Evolutionary conservation across 2,329 filamentous ascomycete species (phyloP).

Genomic region (Alternaria postmessia): DNA sequence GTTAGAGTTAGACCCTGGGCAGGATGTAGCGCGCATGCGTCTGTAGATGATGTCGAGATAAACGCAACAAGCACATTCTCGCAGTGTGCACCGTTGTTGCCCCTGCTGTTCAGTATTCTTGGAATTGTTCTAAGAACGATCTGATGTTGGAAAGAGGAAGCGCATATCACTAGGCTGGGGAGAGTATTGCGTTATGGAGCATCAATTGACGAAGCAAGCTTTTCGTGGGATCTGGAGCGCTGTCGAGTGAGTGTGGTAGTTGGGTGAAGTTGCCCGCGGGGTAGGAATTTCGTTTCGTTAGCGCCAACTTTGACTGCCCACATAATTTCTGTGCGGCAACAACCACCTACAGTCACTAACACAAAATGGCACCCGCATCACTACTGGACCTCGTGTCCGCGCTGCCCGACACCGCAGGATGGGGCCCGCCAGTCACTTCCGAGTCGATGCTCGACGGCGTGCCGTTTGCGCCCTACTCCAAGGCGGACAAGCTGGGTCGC

Average conservation of each 20-base stretch:
- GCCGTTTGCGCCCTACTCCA: constrained; percentile 97
- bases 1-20: too few relatives aligned
- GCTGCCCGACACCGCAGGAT: constrained; percentile 61
- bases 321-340: constrained; percentile 32
- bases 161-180: too few relatives aligned
- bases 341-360: constrained; percentile 18
- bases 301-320: constrained; percentile 30
- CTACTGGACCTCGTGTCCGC: constrained; percentile 58
- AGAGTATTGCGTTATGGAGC: too few relatives aligned
- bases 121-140: too few relatives aligned
- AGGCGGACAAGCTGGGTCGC: constrained; percentile 96
- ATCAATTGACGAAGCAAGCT: too few relatives aligned
- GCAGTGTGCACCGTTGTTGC: too few relatives aligned
- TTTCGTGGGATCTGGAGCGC: not conserved
- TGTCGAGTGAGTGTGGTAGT: not conserved
- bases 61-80: too few relatives aligned
- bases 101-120: too few relatives aligned
- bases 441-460: constrained; percentile 94
- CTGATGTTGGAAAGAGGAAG: too few relatives aligned
- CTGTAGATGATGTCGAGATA: too few relatives aligned
- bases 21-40: too few relatives aligned
- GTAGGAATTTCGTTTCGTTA: constrained; percentile 24
- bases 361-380: constrained; percentile 57
- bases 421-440: constrained; percentile 83
- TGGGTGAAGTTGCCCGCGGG: constrained; percentile 17